phyloP scores from a whole-genome alignment of 73 alveolate genomes.

The Symbiodinium natans region DNA sequence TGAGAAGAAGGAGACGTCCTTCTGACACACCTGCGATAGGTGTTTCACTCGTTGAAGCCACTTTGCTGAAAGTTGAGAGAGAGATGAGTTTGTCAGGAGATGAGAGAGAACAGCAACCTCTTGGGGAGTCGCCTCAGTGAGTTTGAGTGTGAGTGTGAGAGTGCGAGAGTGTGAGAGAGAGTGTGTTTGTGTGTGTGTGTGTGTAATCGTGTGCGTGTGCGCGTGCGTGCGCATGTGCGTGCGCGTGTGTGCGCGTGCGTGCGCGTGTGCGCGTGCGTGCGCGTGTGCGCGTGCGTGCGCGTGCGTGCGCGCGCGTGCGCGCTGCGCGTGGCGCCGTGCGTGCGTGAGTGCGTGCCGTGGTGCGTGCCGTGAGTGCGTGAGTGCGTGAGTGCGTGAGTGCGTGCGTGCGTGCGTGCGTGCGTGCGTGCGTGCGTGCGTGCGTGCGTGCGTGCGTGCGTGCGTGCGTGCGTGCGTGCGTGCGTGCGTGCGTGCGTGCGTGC shows the following conservation, averaged over 20 bases:
- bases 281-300: background rate
- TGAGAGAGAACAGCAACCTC: no score
- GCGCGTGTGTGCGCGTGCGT: background rate
- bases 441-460: slow-evolving; percentile 41
- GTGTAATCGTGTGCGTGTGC: no score
- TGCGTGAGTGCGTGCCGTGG: background rate
- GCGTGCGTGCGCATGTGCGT: background rate
- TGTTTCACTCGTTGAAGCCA: no score
- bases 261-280: background rate
- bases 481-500: slow-evolving; percentile 41
- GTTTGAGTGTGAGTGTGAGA: no score
- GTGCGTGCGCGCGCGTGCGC: background rate
- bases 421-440: slow-evolving; percentile 41
- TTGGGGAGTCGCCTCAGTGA: no score
- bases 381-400: slow-evolving; percentile 16
- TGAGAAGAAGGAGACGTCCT: no score
- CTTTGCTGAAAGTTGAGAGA: no score
- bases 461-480: slow-evolving; percentile 41
- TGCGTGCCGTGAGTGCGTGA: background rate
- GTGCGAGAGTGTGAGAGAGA: no score
- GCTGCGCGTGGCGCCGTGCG: no score
- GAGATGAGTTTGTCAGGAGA: no score
- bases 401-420: slow-evolving; percentile 32
- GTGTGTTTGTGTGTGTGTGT: no score
- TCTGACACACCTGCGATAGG: no score